These are phyloP conservation scores for Dactylellina haptotyla DNA, from an alignment of 2,329 filamentous ascomycete genomes.

Conservation along the genomic window DNA sequence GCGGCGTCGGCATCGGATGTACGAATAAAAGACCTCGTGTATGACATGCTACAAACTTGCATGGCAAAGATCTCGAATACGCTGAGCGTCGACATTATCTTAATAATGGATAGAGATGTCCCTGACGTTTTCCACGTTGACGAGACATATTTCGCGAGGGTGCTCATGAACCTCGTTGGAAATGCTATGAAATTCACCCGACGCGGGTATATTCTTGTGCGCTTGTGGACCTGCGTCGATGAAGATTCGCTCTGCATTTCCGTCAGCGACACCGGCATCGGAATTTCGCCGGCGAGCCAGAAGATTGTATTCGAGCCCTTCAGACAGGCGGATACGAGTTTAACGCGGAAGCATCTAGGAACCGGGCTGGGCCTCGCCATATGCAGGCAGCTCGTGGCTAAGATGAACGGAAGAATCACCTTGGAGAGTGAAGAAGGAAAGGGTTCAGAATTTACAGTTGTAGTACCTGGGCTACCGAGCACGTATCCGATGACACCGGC, in stretches of 20 bases:
- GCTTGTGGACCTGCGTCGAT: conserved; percentile 72
- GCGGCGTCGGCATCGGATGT: conserved; percentile 40
- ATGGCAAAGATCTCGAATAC: conserved; percentile 52
- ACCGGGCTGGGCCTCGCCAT: conserved; percentile 74
- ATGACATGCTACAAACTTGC: conserved; percentile 51
- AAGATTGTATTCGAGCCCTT: conserved; percentile 73
- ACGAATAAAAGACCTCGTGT: conserved; percentile 46
- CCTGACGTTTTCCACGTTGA: conserved; percentile 44
- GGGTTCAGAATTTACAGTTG: conserved; percentile 68
- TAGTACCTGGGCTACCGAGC: conserved; percentile 34
- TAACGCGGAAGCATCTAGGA: conserved; percentile 76
- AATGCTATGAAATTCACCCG: conserved; percentile 75
- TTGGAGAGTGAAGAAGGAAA: conserved; percentile 67
- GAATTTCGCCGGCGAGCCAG: conserved; percentile 79
- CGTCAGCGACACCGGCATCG: conserved; percentile 88
- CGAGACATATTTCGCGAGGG: conserved; percentile 60
- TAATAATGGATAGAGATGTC: conserved; percentile 42
- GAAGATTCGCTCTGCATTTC: conserved; percentile 72
- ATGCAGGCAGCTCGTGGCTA: conserved; percentile 70
- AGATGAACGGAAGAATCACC: conserved; percentile 70
- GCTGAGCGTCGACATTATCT: conserved; percentile 44
- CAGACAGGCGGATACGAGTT: conserved; percentile 77
- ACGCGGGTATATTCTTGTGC: conserved; percentile 61
- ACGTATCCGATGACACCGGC: conserved; percentile 27
- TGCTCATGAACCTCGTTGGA: conserved; percentile 72